Percentiles rank a stretch among this genome's conserved stretches.
These are phyloP conservation scores for Metrosideros polymorpha DNA, from an alignment of 441 rosid genomes.

Conservation along the genomic window DNA sequence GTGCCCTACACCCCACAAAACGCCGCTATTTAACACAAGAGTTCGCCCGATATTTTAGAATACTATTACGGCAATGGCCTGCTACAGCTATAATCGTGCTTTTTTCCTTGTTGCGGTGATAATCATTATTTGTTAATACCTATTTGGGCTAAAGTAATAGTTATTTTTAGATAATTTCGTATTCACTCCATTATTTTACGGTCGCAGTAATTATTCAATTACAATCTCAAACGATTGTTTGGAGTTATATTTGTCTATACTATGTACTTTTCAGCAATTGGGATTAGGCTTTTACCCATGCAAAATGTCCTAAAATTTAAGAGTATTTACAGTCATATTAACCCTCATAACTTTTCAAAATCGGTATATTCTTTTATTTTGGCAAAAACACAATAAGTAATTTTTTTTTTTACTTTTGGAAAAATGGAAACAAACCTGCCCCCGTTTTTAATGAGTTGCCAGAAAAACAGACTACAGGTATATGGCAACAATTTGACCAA, in stretches of 20 bases:
- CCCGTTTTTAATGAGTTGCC: not conserved
- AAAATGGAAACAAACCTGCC: not conserved
- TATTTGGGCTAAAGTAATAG: not conserved
- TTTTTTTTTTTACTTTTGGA: not conserved
- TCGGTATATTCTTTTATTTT: not conserved
- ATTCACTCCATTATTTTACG: not conserved
- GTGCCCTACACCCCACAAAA: no score
- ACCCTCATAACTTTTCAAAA: not conserved
- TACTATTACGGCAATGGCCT: not conserved
- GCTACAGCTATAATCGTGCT: fast-evolving
- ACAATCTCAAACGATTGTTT: not conserved
- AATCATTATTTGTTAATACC: not conserved
- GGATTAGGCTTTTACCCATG: not conserved
- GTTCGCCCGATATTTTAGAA: not conserved
- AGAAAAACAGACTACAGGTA: not conserved
- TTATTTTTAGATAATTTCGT: not conserved
- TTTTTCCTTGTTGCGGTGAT: not conserved
- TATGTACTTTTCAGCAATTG: not conserved
- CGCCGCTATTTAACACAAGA: not conserved
- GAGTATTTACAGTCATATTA: not conserved
- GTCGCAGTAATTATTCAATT: fast-evolving
- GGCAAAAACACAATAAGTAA: fast-evolving
- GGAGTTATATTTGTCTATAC: not conserved
- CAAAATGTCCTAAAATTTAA: not conserved
- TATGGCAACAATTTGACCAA: no score